Evolutionary conservation across 768 basidiomycete genomes (phyloP).

Genomic region (Collybiopsis confluens): DNA sequence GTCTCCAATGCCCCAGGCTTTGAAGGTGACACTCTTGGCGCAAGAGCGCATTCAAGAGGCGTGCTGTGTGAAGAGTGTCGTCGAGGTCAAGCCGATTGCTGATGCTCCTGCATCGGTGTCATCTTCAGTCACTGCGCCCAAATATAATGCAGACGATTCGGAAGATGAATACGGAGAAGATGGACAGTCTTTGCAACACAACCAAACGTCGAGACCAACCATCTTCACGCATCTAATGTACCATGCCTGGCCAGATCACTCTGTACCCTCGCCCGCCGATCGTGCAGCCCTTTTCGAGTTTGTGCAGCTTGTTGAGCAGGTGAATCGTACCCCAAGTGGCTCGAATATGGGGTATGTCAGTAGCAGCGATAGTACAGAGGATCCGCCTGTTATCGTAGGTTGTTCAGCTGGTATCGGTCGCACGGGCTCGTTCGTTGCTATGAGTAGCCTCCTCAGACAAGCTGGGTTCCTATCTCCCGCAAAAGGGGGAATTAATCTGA

Average conservation of each 20-base stretch:
- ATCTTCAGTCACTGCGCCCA: background rate
- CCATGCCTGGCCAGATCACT: conserved; percentile 80
- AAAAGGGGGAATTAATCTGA: no score
- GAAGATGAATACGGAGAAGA: no score
- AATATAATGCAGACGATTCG: conserved; percentile 20
- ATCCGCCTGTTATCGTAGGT: conserved; percentile 77
- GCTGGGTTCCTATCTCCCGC: conserved; percentile 45
- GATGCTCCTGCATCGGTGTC: background rate
- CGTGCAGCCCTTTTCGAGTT: conserved; percentile 59
- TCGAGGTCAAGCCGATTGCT: conserved; percentile 31
- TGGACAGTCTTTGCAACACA: no score
- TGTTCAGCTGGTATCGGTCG: conserved; percentile 89
- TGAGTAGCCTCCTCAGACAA: conserved; percentile 72
- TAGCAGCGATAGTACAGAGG: conserved; percentile 27
- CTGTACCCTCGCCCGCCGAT: conserved; percentile 65
- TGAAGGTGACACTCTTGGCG: conserved; percentile 57
- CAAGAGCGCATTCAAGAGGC: conserved; percentile 46
- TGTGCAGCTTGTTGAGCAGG: conserved; percentile 55
- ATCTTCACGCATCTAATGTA: conserved; percentile 70
- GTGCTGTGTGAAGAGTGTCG: conserved; percentile 55
- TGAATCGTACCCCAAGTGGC: conserved; percentile 33
- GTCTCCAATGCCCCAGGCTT: conserved; percentile 26
- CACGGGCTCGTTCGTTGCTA: conserved; percentile 81
- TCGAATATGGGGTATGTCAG: background rate
- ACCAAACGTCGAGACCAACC: no score